Evolutionary conservation across 2,329 filamentous ascomycete species (phyloP), one percentile per base, ranked within the genome.

Genomic region (Coniochaeta sp.): DNA sequence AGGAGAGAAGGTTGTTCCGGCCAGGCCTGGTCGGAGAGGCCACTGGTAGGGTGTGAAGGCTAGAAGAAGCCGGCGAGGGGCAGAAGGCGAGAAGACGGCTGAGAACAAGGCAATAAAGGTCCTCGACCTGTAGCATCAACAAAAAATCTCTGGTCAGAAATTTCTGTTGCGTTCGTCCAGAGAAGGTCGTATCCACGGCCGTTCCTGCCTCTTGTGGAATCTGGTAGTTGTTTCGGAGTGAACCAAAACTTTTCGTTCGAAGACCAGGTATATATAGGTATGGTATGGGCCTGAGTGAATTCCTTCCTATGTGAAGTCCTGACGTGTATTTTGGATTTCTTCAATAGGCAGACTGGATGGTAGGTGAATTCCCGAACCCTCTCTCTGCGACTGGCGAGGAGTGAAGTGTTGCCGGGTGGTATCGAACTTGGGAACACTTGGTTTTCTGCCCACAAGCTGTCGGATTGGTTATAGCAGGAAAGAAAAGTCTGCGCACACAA

Each of bases 11-110:
- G 38, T 17, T 42, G 42, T 59, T 59, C 59, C 58, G 47, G 50
- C 59, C 59, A 57, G 55, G 58, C 55, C 55, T 61, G 60, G 58
- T 60, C 59, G 44, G 58, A 62, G 52, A 54, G 59, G 59, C 59
- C 59, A 40, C 52, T 57, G 61, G 28, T 55, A 63, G 42, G 61
- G 42, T 60, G 58, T 26, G 8, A 26, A 59, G 55, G 59, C 50
- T 58, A 60, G 59, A 26, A 26, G 22, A 52, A 52, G 47, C 47
- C 47, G 47, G 22, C 26, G 24, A 28, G 14, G 17, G 30, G 26
- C 47, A 42, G 36, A 38, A 22, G n/a, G 16, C 44, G 10, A 30
- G 47, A 52, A 2, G 26, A 17, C 17, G 24, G 17, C 17, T 4
- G 24, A 52, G 14, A 4, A 7, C 22, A 30, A 28, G 22, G 47